Evolutionary conservation across 805 yeast species (phyloP), one percentile per base, ranked within the genome.

Genomic region (Cyberlindnera meyerae): DNA sequence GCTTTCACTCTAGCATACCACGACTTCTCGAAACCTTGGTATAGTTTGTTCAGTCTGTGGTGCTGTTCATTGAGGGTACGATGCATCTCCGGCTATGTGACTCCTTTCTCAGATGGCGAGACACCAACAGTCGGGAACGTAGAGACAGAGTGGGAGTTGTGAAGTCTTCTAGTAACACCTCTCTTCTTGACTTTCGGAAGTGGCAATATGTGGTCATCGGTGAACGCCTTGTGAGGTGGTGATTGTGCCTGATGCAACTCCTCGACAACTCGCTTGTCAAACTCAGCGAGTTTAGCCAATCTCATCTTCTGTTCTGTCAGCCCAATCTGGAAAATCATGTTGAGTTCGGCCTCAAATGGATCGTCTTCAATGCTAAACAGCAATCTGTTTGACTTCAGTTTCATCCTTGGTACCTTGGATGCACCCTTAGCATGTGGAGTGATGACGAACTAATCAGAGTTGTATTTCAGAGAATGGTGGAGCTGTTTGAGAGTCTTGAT

Each of bases 291-390:
- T 40, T 82, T 79, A 17, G 73, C 74, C 11, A 74, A 33, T 43
- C 96, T 66, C 34, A 67, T 63, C 45, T 65, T 68, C 53, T 86
- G 94, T 47, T 80, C 90, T n/a, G 67, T 40, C 15, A 61, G 34
- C 1, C 95, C 95, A 9, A 82, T 66, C 47, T 80, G 79, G 50
- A 71, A 78, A 18, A 81, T 74, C 51, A 75, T 65, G 16, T 75
- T 71, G 31, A 89, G 61, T 48, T 85, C 79, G 7, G 78, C 66
- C 58, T 90, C 97, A 56, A 89, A 88, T 7, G 95, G 90, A 58
- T 90, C 97, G 57, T 85, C 95, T 38, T 85, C 95, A 44, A 88
- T 67, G 17, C 81, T 69, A 26, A 88, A 61, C 5, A 81, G 65
- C 44, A 85, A 66, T 27, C 73, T 64, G 6, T 65, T 65, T 0